Evolutionary conservation across 768 basidiomycete genomes (phyloP).

Genomic region (Tremella mesenterica): DNA sequence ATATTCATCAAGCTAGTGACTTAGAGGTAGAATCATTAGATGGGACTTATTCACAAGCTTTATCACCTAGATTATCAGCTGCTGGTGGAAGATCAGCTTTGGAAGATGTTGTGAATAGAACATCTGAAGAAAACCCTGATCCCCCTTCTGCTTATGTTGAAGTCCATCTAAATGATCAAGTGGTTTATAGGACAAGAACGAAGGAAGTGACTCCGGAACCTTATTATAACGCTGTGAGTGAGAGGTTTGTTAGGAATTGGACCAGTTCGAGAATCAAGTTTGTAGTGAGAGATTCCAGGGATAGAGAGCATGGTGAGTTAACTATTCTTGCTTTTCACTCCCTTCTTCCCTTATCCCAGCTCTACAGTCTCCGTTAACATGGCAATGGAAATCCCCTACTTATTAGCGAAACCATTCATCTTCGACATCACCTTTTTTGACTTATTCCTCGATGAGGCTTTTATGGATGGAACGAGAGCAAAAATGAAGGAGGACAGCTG

Average conservation of each 20-base stretch:
- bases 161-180: slow-evolving; percentile 42
- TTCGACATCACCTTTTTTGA: no score
- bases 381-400: no score
- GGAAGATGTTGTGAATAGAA: slow-evolving; percentile 27
- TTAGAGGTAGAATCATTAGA: slow-evolving; percentile 30
- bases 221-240: slow-evolving; percentile 43
- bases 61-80: slow-evolving; percentile 9
- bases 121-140: slow-evolving; percentile 31
- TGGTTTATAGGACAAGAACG: slow-evolving; percentile 42
- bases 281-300: slow-evolving; percentile 43
- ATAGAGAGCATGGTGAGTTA: slow-evolving; percentile 42
- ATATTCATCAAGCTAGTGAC: slow-evolving; percentile 40
- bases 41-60: slow-evolving; percentile 26
- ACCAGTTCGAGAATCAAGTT: slow-evolving; percentile 35
- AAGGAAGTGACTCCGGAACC: slow-evolving; percentile 42
- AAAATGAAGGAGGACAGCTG: no score
- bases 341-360: no score
- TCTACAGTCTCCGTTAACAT: no score
- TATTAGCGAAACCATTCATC: no score
- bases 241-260: slow-evolving; percentile 44
- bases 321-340: background rate
- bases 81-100: slow-evolving; percentile 34
- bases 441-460: no score
- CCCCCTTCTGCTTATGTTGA: slow-evolving; percentile 42
- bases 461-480: no score